Evolutionary conservation across 768 basidiomycete genomes (phyloP).

Genomic region (Floccularia luteovirens): DNA sequence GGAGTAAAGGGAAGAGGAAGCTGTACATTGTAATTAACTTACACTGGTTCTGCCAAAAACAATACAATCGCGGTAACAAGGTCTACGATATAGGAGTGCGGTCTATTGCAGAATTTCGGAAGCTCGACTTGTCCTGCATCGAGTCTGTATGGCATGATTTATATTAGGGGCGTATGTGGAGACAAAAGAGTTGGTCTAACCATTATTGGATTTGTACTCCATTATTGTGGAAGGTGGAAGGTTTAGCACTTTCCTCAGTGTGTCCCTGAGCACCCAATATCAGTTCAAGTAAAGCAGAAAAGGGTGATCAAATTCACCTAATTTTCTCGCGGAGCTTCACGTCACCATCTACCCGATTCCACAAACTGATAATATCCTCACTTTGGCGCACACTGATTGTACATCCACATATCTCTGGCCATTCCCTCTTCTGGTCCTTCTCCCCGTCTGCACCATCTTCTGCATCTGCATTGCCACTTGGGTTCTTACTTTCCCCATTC

Average conservation of each 20-base stretch:
- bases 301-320: slow-evolving; percentile 33
- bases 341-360: slow-evolving; percentile 84
- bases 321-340: slow-evolving; percentile 72
- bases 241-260: slow-evolving; percentile 67
- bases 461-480: slow-evolving; percentile 16
- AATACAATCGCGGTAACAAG: too few species aligned
- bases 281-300: slow-evolving; percentile 4
- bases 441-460: slow-evolving; percentile 29
- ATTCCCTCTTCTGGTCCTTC: slow-evolving; percentile 29
- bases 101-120: slow-evolving; percentile 59
- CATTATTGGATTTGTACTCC: slow-evolving; percentile 95
- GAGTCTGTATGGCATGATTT: slow-evolving; percentile 62
- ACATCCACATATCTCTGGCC: slow-evolving; percentile 88
- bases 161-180: too few species aligned
- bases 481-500: slow-evolving; percentile 19
- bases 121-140: slow-evolving; percentile 84
- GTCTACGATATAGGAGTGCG: slow-evolving; percentile 29
- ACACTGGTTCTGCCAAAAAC: too few species aligned
- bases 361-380: slow-evolving; percentile 91
- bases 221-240: slow-evolving; percentile 74
- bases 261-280: slow-evolving; percentile 46
- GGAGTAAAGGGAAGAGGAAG: too few species aligned
- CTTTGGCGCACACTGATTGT: slow-evolving; percentile 90
- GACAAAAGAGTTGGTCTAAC: slow-evolving; percentile 30
- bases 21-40: too few species aligned